Conservation (phyloP, 306 rosid species). For the Malus sieversii region DNA sequence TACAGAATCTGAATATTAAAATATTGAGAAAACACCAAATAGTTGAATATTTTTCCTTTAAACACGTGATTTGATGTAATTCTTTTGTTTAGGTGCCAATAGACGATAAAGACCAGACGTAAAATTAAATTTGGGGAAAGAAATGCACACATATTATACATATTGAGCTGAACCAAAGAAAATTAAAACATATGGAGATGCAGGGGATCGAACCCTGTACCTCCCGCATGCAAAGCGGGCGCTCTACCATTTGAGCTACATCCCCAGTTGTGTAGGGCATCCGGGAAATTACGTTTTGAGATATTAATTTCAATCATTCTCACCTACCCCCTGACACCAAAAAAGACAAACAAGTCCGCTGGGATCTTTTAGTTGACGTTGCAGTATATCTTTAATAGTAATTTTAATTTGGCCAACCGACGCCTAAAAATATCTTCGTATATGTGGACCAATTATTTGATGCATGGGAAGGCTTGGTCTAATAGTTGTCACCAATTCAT, state of each 20-base stretch:
- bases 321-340: not conserved
- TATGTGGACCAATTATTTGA: not conserved
- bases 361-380: not conserved
- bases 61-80: no score
- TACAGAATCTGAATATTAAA: no score
- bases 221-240: not conserved
- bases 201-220: not conserved
- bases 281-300: not conserved
- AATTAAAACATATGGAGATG: not conserved
- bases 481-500: no score
- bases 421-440: not conserved
- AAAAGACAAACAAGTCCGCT: not conserved
- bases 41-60: no score
- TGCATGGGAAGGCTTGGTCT: not conserved
- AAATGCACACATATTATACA: no score
- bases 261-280: accelerated
- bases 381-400: not conserved
- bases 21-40: no score
- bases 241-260: constrained; percentile 10
- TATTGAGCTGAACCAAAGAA: no score
- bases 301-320: no score
- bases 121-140: no score
- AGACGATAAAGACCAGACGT: no score
- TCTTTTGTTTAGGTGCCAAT: no score
- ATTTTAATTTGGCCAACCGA: not conserved